Percentiles rank a stretch among this genome's conserved stretches.
These are phyloP conservation scores for Heliosperma pusillum DNA, from an alignment of 148 eudicot genomes.

Conservation along the genomic window DNA sequence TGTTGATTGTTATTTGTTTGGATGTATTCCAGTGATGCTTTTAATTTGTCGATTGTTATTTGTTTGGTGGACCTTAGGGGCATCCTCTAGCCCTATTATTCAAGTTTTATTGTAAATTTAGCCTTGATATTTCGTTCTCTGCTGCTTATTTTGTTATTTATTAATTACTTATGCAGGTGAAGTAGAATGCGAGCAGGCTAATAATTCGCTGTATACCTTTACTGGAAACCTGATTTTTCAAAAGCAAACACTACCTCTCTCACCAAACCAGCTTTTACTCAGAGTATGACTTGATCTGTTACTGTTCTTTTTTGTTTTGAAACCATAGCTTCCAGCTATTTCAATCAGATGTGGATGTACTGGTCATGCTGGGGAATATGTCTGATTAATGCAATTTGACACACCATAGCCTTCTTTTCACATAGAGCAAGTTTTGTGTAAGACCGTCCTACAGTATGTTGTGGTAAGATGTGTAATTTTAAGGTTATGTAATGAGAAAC, in stretches of 20 bases:
- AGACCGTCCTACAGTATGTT: neutral
- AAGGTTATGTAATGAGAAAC: neutral
- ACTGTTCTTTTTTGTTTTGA: neutral
- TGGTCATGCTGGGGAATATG: neutral
- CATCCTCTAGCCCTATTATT: neutral
- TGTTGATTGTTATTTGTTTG: neutral
- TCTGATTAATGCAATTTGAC: neutral
- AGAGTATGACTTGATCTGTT: constrained; percentile 52
- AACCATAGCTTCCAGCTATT: neutral
- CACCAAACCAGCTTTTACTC: constrained; percentile 88
- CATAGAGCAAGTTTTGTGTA: neutral
- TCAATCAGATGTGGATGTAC: neutral
- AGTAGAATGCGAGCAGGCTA: constrained; percentile 94
- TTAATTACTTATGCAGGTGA: constrained; percentile 56
- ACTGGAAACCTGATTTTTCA: constrained; percentile 87
- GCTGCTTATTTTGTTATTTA: constrained; percentile 12
- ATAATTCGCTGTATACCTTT: constrained; percentile 93
- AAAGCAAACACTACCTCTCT: constrained; percentile 80
- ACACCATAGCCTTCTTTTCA: constrained; percentile 3
- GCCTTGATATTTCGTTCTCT: constrained; percentile 5
- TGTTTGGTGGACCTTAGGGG: neutral
- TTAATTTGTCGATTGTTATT: too few species aligned
- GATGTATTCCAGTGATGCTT: neutral
- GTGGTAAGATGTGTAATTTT: neutral
- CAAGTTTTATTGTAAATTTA: constrained; percentile 5